phyloP scores from a whole-genome alignment of 352 stramenopile species.

The Phytophthora agathidicida region DNA sequence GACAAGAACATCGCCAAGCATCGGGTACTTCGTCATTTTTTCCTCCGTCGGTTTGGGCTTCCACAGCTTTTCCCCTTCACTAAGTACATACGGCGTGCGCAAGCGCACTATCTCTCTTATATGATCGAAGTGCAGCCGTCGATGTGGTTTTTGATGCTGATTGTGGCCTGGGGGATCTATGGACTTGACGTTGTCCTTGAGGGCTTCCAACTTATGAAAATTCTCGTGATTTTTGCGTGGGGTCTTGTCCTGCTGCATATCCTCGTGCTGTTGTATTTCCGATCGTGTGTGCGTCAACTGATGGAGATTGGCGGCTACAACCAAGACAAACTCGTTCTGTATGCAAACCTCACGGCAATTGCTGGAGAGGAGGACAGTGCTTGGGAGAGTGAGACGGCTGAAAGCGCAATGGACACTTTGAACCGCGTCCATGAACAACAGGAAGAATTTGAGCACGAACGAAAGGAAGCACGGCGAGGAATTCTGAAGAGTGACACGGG shows the following conservation, averaged over 20 bases:
- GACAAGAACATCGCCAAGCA: conserved; percentile 27
- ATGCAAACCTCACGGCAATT: conserved; percentile 12
- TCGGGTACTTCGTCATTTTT: conserved; percentile 48
- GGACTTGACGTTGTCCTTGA: conserved; percentile 31
- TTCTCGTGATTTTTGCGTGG: conserved; percentile 37
- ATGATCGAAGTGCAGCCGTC: conserved; percentile 75
- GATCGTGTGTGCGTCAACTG: conserved; percentile 33
- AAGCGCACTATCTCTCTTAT: conserved; percentile 72
- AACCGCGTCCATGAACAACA: conserved; percentile 21
- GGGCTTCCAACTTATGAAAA: conserved; percentile 25
- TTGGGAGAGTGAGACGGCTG: conserved; percentile 14
- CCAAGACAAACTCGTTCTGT: conserved; percentile 29
- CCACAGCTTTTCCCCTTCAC: conserved; percentile 66
- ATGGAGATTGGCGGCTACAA: conserved; percentile 33
- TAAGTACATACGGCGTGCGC: conserved; percentile 69
- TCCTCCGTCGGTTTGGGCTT: conserved; percentile 46
- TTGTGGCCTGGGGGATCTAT: conserved; percentile 45
- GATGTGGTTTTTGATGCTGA: conserved; percentile 62
- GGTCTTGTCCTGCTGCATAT: conserved; percentile 34
- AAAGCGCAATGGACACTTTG: conserved; percentile 17
- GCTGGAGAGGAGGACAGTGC: conserved; percentile 17
- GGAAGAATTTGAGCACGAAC: conserved; percentile 18
- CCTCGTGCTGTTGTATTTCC: conserved; percentile 46
- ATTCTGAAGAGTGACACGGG: conserved; percentile 3
- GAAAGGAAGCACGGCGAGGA: conserved; percentile 8